phyloP scores from a whole-genome alignment of 106 monocot species.

The Narthecium ossifragum region DNA sequence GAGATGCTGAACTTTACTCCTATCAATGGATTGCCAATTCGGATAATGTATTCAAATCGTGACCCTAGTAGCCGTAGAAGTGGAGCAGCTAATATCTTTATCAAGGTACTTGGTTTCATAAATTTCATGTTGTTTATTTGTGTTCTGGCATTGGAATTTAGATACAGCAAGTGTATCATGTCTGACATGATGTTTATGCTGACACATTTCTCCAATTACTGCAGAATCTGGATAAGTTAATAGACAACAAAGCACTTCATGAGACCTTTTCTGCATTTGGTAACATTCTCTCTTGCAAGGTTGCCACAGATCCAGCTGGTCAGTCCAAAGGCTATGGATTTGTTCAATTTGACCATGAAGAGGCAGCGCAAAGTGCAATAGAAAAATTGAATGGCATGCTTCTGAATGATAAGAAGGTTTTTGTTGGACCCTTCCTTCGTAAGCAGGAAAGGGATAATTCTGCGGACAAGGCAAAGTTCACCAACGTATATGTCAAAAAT shows the following conservation, averaged over 20 bases:
- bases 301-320: slow-evolving; percentile 69
- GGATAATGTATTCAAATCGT: slow-evolving; percentile 84
- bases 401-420: slow-evolving; percentile 81
- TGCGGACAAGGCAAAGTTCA: slow-evolving; percentile 38
- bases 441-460: slow-evolving; percentile 79
- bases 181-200: too few relatives aligned
- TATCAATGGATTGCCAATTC: slow-evolving; percentile 69
- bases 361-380: slow-evolving; percentile 71
- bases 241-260: slow-evolving; percentile 59
- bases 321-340: slow-evolving; percentile 90
- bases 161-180: too few relatives aligned
- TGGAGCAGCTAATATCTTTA: slow-evolving; percentile 73
- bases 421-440: slow-evolving; percentile 80
- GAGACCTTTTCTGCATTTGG: slow-evolving; percentile 87
- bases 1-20: slow-evolving; percentile 73
- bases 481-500: slow-evolving; percentile 96
- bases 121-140: background rate
- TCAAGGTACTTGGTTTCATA: slow-evolving; percentile 38
- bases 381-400: slow-evolving; percentile 90
- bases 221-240: slow-evolving; percentile 76
- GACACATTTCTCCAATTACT: background rate
- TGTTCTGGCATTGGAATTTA: background rate
- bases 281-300: slow-evolving; percentile 82
- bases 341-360: slow-evolving; percentile 83
- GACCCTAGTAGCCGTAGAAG: slow-evolving; percentile 64